Percentiles rank a stretch among this genome's conserved stretches.
Evolutionary conservation across 352 stramenopile genomes (phyloP).

Genomic region (Globisporangium cylindrosporum): DNA sequence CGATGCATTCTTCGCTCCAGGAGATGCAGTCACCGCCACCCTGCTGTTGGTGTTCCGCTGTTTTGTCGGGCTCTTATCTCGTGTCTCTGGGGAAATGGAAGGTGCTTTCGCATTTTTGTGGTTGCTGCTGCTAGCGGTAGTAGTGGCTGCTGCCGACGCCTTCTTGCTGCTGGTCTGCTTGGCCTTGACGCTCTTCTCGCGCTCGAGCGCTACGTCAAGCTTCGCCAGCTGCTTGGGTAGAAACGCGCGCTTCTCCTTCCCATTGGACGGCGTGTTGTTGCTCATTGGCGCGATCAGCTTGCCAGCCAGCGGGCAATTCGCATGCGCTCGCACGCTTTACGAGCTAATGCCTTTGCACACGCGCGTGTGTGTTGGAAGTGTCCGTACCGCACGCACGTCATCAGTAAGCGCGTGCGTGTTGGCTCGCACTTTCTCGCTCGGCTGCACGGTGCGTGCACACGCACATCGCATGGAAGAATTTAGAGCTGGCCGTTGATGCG

Average conservation of each 20-base stretch:
- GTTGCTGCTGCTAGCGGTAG: neutral
- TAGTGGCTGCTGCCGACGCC: neutral
- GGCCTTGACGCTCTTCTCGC: constrained; percentile 16
- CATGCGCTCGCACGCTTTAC: neutral
- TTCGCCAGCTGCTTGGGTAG: constrained; percentile 20
- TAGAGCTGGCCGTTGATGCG: neutral
- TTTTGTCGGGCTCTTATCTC: constrained; percentile 14
- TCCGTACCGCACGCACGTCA: neutral
- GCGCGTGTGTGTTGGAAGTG: neutral
- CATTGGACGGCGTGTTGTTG: neutral
- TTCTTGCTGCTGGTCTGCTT: constrained; percentile 10
- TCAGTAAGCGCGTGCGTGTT: neutral
- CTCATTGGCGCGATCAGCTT: neutral
- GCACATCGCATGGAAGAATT: neutral
- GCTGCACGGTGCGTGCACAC: neutral
- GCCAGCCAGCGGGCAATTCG: neutral
- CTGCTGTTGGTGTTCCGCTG: constrained; percentile 5
- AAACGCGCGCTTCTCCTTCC: constrained; percentile 10
- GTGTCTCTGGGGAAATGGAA: neutral
- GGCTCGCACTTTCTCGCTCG: neutral
- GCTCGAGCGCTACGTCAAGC: constrained; percentile 31
- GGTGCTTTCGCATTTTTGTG: neutral
- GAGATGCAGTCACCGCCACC: constrained; percentile 1
- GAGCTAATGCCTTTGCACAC: neutral
- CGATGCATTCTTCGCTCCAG: neutral